A percentile compares a stretch with the other conserved stretches of the same genome.
These are phyloP conservation scores for Volvariella volvacea DNA, from an alignment of 1,284 basidiomycete genomes.

Conservation along the genomic window DNA sequence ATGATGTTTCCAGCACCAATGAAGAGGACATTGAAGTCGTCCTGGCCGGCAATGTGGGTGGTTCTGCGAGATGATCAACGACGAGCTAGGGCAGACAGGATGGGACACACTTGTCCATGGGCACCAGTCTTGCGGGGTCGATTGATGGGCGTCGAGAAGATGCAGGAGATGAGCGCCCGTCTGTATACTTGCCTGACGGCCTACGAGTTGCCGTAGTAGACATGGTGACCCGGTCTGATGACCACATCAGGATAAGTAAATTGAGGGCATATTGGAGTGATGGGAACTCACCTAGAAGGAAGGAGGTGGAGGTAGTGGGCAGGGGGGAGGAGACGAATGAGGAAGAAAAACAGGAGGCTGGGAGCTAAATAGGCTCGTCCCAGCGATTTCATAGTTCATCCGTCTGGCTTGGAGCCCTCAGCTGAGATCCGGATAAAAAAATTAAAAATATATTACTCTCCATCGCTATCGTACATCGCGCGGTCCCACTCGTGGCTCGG, in stretches of 20 bases:
- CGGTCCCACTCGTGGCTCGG: constrained; percentile 15
- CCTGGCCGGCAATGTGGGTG: constrained; percentile 47
- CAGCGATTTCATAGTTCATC: background rate
- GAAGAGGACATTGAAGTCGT: constrained; percentile 87
- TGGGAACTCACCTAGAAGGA: constrained; percentile 1
- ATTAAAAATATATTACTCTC: too few species aligned
- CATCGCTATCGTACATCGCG: too few species aligned
- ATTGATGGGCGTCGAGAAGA: constrained; percentile 62
- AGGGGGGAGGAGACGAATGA: constrained; percentile 3
- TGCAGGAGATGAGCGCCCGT: constrained; percentile 23
- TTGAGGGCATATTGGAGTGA: background rate
- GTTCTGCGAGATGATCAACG: constrained; percentile 30
- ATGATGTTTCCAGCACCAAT: constrained; percentile 93
- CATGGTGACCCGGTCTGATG: too few species aligned
- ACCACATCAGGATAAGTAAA: background rate
- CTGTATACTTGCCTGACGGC: constrained; percentile 5
- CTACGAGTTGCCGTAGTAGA: too few species aligned
- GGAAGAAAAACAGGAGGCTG: constrained; percentile 5
- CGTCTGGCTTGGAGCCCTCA: too few species aligned
- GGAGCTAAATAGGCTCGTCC: constrained; percentile 2
- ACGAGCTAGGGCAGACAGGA: constrained; percentile 1
- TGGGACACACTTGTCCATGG: constrained; percentile 64
- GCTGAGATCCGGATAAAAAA: too few species aligned
- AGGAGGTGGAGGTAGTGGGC: background rate
- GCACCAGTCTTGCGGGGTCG: constrained; percentile 66